phyloP scores from a whole-genome alignment of 1,139 yeast genomes.

The Nematodospora anomalae region DNA sequence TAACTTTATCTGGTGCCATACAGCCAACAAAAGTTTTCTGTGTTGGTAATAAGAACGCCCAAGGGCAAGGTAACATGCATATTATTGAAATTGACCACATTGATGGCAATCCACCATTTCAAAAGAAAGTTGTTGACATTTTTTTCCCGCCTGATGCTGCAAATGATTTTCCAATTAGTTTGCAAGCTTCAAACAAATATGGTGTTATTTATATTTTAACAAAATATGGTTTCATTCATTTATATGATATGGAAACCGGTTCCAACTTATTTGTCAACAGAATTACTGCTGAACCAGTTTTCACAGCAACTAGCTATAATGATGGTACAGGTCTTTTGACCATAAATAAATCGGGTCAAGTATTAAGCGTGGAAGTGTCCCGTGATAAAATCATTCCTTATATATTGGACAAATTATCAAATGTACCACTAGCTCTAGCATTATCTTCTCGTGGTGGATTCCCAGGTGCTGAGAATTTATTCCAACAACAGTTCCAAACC shows the following conservation, averaged over 20 bases:
- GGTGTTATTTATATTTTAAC: constrained; percentile 90
- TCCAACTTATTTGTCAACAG: constrained; percentile 92
- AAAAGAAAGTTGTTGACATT: constrained; percentile 87
- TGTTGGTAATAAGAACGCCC: constrained; percentile 84
- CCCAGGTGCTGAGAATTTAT: constrained; percentile 94
- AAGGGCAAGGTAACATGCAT: constrained; percentile 85
- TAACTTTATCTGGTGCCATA: constrained; percentile 72
- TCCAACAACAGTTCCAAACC: constrained; percentile 88
- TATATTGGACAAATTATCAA: constrained; percentile 80
- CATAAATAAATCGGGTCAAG: constrained; percentile 94
- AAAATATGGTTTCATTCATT: constrained; percentile 93
- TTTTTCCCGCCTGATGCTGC: constrained; percentile 97
- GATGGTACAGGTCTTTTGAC: constrained; percentile 83
- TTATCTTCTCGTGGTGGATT: constrained; percentile 94
- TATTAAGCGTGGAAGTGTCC: constrained; percentile 86
- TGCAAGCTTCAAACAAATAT: constrained; percentile 80
- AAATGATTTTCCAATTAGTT: constrained; percentile 94
- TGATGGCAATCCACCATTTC: constrained; percentile 79
- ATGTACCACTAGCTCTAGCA: constrained; percentile 82
- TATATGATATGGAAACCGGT: constrained; percentile 92
- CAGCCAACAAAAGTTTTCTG: constrained; percentile 84
- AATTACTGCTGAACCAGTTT: constrained; percentile 94
- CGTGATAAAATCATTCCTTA: constrained; percentile 87
- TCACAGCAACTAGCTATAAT: constrained; percentile 80
- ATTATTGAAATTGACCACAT: constrained; percentile 96